A percentile compares a stretch with the other conserved stretches of the same genome.
phyloP scores from a whole-genome alignment of 2,329 filamentous ascomycete species.

The Orbilia ellipsospora region DNA sequence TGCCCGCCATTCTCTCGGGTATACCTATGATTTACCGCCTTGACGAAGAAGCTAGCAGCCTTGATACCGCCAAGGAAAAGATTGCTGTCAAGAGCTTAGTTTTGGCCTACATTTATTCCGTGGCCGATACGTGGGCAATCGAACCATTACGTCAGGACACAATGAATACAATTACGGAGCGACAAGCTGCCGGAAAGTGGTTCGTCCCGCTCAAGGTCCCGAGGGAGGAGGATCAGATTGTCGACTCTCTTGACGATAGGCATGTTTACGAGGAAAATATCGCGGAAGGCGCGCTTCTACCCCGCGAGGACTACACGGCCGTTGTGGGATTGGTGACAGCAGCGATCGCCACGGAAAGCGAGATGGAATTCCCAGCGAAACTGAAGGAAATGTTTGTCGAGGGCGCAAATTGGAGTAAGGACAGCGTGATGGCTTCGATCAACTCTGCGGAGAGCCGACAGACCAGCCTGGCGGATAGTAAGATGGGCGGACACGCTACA shows the following conservation, averaged over 20 bases:
- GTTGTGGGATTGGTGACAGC: constrained; percentile 60
- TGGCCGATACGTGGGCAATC: constrained; percentile 81
- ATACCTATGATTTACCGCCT: constrained; percentile 89
- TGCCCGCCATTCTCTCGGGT: constrained; percentile 82
- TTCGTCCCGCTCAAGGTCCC: constrained; percentile 78
- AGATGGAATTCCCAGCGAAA: constrained; percentile 72
- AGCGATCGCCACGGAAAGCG: constrained; percentile 61
- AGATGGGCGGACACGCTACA: constrained; percentile 65
- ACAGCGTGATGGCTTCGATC: constrained; percentile 75
- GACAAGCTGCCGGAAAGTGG: constrained; percentile 82
- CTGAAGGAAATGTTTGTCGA: constrained; percentile 80
- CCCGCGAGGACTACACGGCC: constrained; percentile 64
- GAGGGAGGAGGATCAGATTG: constrained; percentile 64
- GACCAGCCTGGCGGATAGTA: constrained; percentile 80
- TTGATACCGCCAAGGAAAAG: constrained; percentile 75
- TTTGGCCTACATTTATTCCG: constrained; percentile 86
- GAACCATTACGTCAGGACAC: constrained; percentile 78
- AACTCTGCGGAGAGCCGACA: constrained; percentile 76
- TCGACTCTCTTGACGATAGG: constrained; percentile 65
- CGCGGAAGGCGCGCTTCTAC: constrained; percentile 72
- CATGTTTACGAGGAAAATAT: constrained; percentile 74
- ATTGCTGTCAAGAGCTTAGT: constrained; percentile 84
- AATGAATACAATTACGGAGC: constrained; percentile 78
- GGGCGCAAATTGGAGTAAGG: constrained; percentile 76
- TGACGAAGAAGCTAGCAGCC: constrained; percentile 81